Percentiles rank a stretch among this genome's conserved stretches.
Conservation (phyloP, 1,139 yeast species). For the Scheffersomyces titani region DNA sequence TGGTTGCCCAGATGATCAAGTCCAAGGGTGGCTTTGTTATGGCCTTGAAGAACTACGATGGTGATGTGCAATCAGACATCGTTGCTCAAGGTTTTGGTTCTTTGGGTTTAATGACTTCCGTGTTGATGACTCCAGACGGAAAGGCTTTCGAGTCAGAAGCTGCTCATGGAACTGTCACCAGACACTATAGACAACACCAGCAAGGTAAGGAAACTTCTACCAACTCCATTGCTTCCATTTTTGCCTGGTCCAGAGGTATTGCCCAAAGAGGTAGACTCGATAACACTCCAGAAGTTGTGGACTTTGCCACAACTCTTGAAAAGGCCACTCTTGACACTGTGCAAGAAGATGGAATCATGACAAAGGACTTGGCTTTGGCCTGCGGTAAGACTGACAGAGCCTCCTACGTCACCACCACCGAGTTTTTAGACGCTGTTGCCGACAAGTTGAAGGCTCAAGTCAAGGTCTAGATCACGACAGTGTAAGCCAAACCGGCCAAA, state of each 20-base stretch:
- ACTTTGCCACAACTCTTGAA: conserved; percentile 78
- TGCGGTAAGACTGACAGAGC: conserved; percentile 81
- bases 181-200: conserved; percentile 94
- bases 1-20: conserved; percentile 98
- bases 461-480: conserved; percentile 3
- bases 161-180: conserved; percentile 96
- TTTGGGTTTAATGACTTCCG: conserved; percentile 94
- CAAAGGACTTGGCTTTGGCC: conserved; percentile 91
- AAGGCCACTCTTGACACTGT: conserved; percentile 86
- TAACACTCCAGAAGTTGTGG: conserved; percentile 76
- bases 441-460: conserved; percentile 27
- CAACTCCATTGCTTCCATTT: conserved; percentile 96
- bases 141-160: conserved; percentile 95
- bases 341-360: conserved; percentile 82
- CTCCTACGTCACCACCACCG: conserved; percentile 85
- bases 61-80: conserved; percentile 95
- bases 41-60: conserved; percentile 96
- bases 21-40: conserved; percentile 92
- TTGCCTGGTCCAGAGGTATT: conserved; percentile 94
- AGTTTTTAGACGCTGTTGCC: conserved; percentile 80
- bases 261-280: conserved; percentile 90
- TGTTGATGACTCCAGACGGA: conserved; percentile 91
- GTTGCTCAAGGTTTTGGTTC: conserved; percentile 99
- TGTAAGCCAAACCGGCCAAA: not conserved
- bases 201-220: conserved; percentile 97